A percentile compares a stretch with the other conserved stretches of the same genome.
phyloP scores from a whole-genome alignment of 2,329 filamentous ascomycete species.

The Colletotrichum navitas region DNA sequence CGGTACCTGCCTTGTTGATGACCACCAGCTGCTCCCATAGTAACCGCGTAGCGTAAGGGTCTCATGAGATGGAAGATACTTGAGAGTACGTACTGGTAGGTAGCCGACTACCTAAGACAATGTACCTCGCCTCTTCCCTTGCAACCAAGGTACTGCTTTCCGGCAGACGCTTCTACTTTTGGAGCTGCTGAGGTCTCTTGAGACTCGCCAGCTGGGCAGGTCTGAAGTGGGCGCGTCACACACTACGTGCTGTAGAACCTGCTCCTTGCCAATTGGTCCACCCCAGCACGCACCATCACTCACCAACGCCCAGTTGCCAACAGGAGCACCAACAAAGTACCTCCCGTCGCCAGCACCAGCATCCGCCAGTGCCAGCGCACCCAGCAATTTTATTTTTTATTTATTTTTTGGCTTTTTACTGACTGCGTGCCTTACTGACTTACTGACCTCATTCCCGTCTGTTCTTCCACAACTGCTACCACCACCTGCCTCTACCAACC shows the following conservation, averaged over 20 bases:
- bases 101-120: not conserved
- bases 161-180: slow-evolving; percentile 29
- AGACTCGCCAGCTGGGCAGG: slow-evolving; percentile 30
- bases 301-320: slow-evolving; percentile 1
- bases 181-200: slow-evolving; percentile 26
- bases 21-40: not conserved
- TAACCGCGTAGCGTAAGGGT: slow-evolving; percentile 8
- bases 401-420: slow-evolving; percentile 32
- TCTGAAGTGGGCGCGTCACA: slow-evolving; percentile 35
- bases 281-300: slow-evolving; percentile 33
- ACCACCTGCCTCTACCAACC: slow-evolving; percentile 6
- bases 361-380: slow-evolving; percentile 33
- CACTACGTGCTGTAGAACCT: slow-evolving; percentile 16
- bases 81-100: not conserved
- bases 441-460: slow-evolving; percentile 42
- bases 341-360: slow-evolving; percentile 8
- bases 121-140: slow-evolving; percentile 8
- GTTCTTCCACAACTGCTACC: slow-evolving; percentile 35
- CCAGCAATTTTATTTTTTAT: slow-evolving; percentile 17
- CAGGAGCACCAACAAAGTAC: slow-evolving; percentile 19
- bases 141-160: slow-evolving; percentile 30
- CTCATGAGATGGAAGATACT: slow-evolving; percentile 3
- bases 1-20: slow-evolving; percentile 15
- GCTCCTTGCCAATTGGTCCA: slow-evolving; percentile 30
- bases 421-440: slow-evolving; percentile 10